Percentiles rank a stretch among this genome's conserved stretches.
phyloP scores from a whole-genome alignment of 805 yeast genomes.

The Wickerhamiella slavikovae region DNA sequence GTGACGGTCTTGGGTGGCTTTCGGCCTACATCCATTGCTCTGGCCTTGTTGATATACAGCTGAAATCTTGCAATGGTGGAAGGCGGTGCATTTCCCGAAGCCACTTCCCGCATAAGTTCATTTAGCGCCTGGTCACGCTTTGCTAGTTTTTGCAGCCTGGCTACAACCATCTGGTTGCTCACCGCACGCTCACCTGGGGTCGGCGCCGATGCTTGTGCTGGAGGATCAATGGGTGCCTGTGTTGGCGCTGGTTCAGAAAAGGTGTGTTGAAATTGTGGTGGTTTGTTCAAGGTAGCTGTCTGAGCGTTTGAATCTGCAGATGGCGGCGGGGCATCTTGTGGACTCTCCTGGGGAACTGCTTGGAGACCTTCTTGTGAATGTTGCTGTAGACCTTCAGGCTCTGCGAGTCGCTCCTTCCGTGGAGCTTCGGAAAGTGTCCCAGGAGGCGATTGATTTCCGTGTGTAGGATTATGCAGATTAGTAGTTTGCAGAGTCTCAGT shows the following conservation, averaged over 20 bases:
- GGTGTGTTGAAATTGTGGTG: no score
- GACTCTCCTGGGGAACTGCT: no score
- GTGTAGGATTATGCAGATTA: no score
- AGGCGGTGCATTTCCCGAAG: slow-evolving; percentile 55
- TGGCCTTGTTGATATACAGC: slow-evolving; percentile 57
- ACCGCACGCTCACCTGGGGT: slow-evolving; percentile 3
- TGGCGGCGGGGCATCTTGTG: no score
- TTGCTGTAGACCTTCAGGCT: no score
- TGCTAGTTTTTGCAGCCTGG: slow-evolving; percentile 68
- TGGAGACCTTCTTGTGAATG: no score
- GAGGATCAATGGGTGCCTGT: neutral
- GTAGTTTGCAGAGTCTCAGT: no score
- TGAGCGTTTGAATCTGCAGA: no score
- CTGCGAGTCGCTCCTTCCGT: no score
- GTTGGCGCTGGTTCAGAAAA: neutral
- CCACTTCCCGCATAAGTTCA: slow-evolving; percentile 64
- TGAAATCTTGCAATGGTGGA: slow-evolving; percentile 64
- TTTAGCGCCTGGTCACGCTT: slow-evolving; percentile 46
- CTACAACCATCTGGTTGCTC: slow-evolving; percentile 55
- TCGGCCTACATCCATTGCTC: slow-evolving; percentile 15
- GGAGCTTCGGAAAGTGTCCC: no score
- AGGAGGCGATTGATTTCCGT: no score
- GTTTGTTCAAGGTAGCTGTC: no score
- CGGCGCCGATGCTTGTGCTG: neutral
- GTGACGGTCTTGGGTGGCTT: neutral